Conservation (phyloP, 352 stramenopile genomes). For the Phytopythium aichiense region DNA sequence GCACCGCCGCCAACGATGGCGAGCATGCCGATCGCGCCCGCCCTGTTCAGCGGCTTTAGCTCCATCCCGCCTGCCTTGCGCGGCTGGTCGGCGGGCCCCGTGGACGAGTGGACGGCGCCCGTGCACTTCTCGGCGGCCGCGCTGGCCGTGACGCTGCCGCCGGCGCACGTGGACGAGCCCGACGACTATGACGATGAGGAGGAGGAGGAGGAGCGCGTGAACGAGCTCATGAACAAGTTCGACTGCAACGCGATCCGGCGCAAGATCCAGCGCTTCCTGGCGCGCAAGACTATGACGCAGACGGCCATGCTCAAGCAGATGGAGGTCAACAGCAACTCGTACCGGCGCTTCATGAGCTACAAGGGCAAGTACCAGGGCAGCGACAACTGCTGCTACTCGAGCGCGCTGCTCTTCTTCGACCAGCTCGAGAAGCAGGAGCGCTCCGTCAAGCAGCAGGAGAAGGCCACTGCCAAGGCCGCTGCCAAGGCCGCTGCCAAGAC, state of each 20-base stretch:
- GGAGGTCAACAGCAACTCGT: conserved; percentile 47
- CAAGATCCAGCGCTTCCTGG: conserved; percentile 47
- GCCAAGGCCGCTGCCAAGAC: background rate
- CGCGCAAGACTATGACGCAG: conserved; percentile 48
- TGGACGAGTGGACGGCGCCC: background rate
- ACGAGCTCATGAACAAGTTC: conserved; percentile 22
- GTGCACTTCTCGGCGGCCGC: background rate
- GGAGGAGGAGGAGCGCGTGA: conserved; percentile 18
- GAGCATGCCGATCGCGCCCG: background rate
- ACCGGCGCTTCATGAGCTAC: conserved; percentile 46
- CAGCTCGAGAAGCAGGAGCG: conserved; percentile 22
- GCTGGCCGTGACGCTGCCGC: background rate
- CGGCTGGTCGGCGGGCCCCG: background rate
- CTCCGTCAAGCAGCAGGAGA: conserved; percentile 19
- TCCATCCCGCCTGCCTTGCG: background rate
- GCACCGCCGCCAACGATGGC: background rate
- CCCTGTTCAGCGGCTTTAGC: background rate
- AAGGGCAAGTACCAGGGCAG: conserved; percentile 33
- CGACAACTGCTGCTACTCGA: conserved; percentile 39
- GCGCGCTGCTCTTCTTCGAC: conserved; percentile 38
- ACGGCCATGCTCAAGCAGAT: conserved; percentile 33
- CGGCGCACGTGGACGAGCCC: background rate
- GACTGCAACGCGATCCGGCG: conserved; percentile 43
- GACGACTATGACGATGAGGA: conserved; percentile 18
- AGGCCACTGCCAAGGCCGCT: background rate